phyloP scores from a whole-genome alignment of 208 protist genomes.

The Leishmania guyanensis region DNA sequence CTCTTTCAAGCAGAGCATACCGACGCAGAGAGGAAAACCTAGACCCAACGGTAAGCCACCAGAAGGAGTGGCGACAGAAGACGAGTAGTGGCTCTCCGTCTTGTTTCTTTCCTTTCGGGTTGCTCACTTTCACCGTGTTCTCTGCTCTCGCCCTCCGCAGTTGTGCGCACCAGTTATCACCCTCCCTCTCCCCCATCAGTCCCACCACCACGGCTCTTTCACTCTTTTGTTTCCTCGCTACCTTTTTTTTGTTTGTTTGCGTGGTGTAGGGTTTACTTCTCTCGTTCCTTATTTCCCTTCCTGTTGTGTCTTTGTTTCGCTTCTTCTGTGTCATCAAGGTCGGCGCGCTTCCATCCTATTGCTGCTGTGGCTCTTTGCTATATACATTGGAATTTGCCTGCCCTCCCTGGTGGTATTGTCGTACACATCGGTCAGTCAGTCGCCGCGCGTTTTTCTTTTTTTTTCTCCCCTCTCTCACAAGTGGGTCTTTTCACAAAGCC shows the following conservation, averaged over 20 bases:
- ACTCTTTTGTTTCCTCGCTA: not conserved
- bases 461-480: not conserved
- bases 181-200: not conserved
- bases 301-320: slow-evolving; percentile 12
- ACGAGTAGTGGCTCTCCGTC: not conserved
- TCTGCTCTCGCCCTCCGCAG: not conserved
- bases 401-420: not conserved
- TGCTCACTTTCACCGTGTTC: slow-evolving; percentile 17
- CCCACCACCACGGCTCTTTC: not conserved
- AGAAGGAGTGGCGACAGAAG: not conserved
- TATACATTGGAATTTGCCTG: slow-evolving; percentile 19
- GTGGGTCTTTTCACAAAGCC: not conserved
- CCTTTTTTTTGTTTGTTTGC: slow-evolving; percentile 13
- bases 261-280: not conserved
- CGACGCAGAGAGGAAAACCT: too few species aligned
- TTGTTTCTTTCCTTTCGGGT: slow-evolving; percentile 3
- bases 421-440: not conserved
- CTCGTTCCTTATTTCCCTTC: not conserved
- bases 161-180: not conserved
- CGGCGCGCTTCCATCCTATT: not conserved
- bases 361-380: slow-evolving; percentile 16
- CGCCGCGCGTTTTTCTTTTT: not conserved
- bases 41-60: not conserved
- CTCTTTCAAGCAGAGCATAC: not conserved
- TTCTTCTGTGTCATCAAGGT: slow-evolving; percentile 6